These are phyloP conservation scores for Colletotrichum paranaense DNA, from an alignment of 2,329 filamentous ascomycete genomes.

Conservation along the genomic window DNA sequence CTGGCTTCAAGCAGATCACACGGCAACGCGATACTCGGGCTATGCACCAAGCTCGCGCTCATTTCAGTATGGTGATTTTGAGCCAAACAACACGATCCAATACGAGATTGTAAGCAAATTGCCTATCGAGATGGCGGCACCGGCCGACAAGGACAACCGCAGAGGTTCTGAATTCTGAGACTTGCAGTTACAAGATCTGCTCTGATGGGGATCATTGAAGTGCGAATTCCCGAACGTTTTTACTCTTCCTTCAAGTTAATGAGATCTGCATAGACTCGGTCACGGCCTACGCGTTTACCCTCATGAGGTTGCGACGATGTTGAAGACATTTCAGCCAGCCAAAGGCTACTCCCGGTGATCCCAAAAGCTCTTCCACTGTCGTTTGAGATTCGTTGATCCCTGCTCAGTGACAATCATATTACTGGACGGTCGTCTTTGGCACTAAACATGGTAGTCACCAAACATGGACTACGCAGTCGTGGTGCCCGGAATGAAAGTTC, in stretches of 20 bases:
- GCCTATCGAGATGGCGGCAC: too few species aligned
- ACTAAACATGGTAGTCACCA: not conserved
- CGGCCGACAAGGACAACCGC: too few species aligned
- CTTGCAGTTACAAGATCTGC: not conserved
- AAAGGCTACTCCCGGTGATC: not conserved
- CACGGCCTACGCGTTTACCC: not conserved
- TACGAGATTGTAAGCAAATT: too few species aligned
- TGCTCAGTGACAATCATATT: not conserved
- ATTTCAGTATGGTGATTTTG: too few species aligned
- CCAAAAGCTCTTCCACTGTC: not conserved
- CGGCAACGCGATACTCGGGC: too few species aligned
- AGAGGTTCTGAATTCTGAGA: too few species aligned
- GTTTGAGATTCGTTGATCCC: not conserved
- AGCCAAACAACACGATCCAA: too few species aligned
- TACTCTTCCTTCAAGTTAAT: not conserved
- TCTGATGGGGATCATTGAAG: not conserved
- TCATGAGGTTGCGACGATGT: not conserved
- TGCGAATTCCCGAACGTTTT: too few species aligned
- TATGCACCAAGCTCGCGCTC: too few species aligned
- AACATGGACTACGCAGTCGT: not conserved
- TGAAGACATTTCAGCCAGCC: too few species aligned
- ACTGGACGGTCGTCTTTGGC: not conserved
- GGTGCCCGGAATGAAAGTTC: not conserved
- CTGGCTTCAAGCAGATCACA: too few species aligned
- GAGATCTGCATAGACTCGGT: not conserved